phyloP scores from a whole-genome alignment of 352 stramenopile species.

The Phytophthora pini region DNA sequence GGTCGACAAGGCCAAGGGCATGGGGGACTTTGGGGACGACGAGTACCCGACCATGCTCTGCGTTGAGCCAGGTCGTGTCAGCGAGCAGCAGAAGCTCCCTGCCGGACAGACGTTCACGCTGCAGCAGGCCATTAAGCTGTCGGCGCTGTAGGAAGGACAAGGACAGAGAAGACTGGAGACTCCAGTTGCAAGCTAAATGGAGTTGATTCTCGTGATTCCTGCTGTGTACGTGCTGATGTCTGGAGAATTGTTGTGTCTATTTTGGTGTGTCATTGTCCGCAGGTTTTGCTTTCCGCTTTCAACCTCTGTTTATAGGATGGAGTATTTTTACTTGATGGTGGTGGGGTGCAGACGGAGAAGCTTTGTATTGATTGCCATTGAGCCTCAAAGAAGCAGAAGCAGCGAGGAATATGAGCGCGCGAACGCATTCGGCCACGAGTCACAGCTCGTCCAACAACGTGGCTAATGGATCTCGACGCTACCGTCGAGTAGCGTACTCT shows the following conservation, averaged over 20 bases:
- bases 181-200: conserved; percentile 18
- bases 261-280: conserved; percentile 17
- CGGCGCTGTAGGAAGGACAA: conserved; percentile 42
- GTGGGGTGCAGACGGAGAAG: conserved; percentile 1
- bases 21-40: conserved; percentile 96
- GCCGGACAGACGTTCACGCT: conserved; percentile 66
- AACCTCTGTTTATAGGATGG: conserved; percentile 26
- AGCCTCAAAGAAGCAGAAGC: conserved; percentile 2
- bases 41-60: conserved; percentile 96
- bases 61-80: conserved; percentile 93
- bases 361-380: conserved; percentile 8
- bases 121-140: conserved; percentile 71
- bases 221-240: background rate
- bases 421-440: conserved; percentile 40
- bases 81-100: conserved; percentile 65
- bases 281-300: background rate
- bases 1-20: conserved; percentile 92
- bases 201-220: conserved; percentile 20
- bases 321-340: conserved; percentile 22
- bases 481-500: conserved; percentile 64
- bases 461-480: conserved; percentile 44
- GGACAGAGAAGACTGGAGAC: conserved; percentile 5
- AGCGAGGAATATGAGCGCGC: conserved; percentile 36
- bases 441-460: conserved; percentile 32
- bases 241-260: conserved; percentile 5